These are phyloP conservation scores for Lasiodiplodia gonubiensis DNA, from an alignment of 2,329 filamentous ascomycete genomes.

Conservation along the genomic window DNA sequence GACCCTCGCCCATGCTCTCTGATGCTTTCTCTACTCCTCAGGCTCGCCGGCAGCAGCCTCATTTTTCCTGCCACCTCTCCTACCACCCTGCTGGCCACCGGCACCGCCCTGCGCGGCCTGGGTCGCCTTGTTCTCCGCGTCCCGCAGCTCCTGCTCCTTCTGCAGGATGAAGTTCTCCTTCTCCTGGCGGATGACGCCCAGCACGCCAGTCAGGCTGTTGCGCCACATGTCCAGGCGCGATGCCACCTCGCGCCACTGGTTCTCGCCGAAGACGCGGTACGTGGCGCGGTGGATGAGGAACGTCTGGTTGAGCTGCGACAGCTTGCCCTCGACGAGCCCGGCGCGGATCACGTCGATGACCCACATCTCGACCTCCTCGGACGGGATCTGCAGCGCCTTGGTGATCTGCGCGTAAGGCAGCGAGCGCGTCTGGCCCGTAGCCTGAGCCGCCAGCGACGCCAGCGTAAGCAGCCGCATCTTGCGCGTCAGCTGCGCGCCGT, in stretches of 20 bases:
- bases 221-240: constrained; percentile 91
- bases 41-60: not conserved
- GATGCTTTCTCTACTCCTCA: not conserved
- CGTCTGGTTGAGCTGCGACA: constrained; percentile 88
- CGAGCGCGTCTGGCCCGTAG: constrained; percentile 76
- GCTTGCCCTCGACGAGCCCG: constrained; percentile 92
- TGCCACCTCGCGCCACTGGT: constrained; percentile 96
- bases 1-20: not conserved
- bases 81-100: not conserved
- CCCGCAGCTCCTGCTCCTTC: constrained; percentile 77
- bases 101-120: not conserved
- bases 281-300: constrained; percentile 96
- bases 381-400: constrained; percentile 80
- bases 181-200: constrained; percentile 78
- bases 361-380: constrained; percentile 94
- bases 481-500: constrained; percentile 77
- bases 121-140: constrained; percentile 69
- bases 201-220: constrained; percentile 77
- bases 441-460: constrained; percentile 78
- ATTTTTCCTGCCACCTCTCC: constrained; percentile 9
- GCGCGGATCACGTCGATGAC: constrained; percentile 97
- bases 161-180: constrained; percentile 78
- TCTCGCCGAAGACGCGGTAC: constrained; percentile 95
- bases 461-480: constrained; percentile 98
- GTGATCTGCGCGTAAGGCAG: constrained; percentile 87